Evolutionary conservation across 306 rosid genomes (phyloP).

Genomic region (Dryas drummondii): DNA sequence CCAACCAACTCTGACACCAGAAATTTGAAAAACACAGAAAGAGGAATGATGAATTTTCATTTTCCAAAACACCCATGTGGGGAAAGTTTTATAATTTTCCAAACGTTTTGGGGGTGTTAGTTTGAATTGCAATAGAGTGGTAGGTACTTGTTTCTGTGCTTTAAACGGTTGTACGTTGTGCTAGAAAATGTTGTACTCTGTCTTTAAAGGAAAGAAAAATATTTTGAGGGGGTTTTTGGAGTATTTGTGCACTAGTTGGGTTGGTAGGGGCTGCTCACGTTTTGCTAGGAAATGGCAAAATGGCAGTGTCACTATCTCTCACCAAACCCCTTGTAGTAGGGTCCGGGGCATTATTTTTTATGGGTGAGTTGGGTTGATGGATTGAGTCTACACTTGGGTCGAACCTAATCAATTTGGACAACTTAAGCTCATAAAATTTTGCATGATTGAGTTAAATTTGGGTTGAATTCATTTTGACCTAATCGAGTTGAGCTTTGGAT

Average conservation of each 20-base stretch:
- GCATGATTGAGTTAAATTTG: no score
- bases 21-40: slow-evolving; percentile 13
- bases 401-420: no score
- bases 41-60: no score
- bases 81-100: background rate
- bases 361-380: no score
- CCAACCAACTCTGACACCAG: slow-evolving; percentile 31
- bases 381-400: no score
- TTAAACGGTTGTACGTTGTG: background rate
- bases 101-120: background rate
- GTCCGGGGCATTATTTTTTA: background rate
- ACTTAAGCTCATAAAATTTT: no score
- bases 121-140: slow-evolving; percentile 9
- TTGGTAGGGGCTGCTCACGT: slow-evolving; percentile 15
- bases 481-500: no score
- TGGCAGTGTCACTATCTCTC: slow-evolving; percentile 1
- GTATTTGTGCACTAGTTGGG: background rate
- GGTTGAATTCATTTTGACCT: no score
- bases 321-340: slow-evolving; percentile 27
- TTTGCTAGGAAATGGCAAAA: background rate
- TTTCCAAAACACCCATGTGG: background rate
- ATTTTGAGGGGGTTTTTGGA: background rate
- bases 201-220: background rate
- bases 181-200: background rate
- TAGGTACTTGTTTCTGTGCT: background rate